phyloP scores from a whole-genome alignment of 352 stramenopile species.

The Globisporangium mamillatum region DNA sequence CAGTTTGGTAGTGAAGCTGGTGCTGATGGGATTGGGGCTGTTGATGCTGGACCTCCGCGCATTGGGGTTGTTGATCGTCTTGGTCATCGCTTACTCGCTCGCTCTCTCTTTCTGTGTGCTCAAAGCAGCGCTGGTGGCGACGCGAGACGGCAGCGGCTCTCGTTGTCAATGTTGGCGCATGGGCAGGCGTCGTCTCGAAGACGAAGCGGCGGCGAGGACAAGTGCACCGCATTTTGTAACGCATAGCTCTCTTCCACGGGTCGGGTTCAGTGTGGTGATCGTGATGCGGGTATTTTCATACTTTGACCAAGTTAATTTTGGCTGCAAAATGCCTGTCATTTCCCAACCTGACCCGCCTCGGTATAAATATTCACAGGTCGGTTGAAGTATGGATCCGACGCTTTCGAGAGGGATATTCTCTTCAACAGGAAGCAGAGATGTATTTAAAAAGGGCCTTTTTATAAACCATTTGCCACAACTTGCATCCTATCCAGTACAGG shows the following conservation, averaged over 20 bases:
- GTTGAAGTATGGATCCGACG: background rate
- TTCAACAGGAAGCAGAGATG: background rate
- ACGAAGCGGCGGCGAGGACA: background rate
- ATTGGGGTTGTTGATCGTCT: conserved; percentile 4
- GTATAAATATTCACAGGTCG: background rate
- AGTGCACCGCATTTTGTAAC: background rate
- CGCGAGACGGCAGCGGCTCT: background rate
- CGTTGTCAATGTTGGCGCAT: background rate
- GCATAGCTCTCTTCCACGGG: conserved; percentile 5
- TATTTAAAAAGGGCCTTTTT: background rate
- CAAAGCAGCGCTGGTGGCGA: background rate
- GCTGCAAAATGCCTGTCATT: background rate
- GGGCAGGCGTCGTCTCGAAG: background rate
- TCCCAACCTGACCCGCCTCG: background rate
- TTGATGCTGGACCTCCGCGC: conserved; percentile 2
- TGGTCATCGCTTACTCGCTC: background rate
- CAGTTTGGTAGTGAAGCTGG: conserved; percentile 5
- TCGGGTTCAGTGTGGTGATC: background rate
- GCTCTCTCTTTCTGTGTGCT: background rate
- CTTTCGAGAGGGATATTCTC: background rate
- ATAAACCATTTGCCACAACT: background rate
- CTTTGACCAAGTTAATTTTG: background rate
- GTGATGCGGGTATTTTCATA: background rate
- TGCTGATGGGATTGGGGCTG: conserved; percentile 1
- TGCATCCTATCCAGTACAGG: background rate